Base-by-base conservation (phyloP, 352 stramenopile genomes). In the Globisporangium viniferum region DNA sequence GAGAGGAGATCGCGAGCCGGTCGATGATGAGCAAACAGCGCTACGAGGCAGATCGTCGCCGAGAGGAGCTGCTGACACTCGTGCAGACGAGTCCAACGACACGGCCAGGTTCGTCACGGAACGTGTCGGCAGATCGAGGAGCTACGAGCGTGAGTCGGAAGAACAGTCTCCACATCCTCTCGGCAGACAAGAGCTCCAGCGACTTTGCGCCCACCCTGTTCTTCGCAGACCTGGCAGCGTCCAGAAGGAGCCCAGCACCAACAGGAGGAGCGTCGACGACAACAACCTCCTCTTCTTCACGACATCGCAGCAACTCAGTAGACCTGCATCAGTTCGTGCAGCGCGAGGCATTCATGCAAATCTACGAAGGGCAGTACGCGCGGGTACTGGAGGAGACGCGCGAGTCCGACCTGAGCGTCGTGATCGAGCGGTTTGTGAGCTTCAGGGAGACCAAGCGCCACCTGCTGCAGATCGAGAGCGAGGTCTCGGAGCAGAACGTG, bases 301-400 rank as follows among this genome's bases (percentile, higher is more conserved):
- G 66, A 5, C 70, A 77, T 46, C 65, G 67, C 31, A 77, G 70
- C n/a, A 73, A 73, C 20, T 65, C 69, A 29, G 41, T 44, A 18
- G 63, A 86, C 63, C 62, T 79, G 67, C 65, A 75, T 57, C 20
- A 68, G 12, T 49, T 74, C 39, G 41, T 66, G 35, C 56, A 72
- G 59, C 75, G 79, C 1, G 81, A 92, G 66, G 77, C 79, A n/a
- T 67, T 84, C 24, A 86, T 86, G 68, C 73, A 86, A 10, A 67
- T 86, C 4, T 89, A 88, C 64, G 84, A 92, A 66, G 74, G 66
- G 0, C 80, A 90, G 49, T 92, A 88, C 64, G 79, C 78, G 2
- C 75, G 74, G 3, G 76, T 89, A 14, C 67, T 92, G 2, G 64
- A 68, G 8, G 68, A 88, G 63, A 86, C 84, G 0, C 58, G 73